Percentiles rank a stretch among this genome's conserved stretches.
Evolutionary conservation across 2,329 filamentous ascomycete species (phyloP).

Genomic region (Pseudomassariella vexata): DNA sequence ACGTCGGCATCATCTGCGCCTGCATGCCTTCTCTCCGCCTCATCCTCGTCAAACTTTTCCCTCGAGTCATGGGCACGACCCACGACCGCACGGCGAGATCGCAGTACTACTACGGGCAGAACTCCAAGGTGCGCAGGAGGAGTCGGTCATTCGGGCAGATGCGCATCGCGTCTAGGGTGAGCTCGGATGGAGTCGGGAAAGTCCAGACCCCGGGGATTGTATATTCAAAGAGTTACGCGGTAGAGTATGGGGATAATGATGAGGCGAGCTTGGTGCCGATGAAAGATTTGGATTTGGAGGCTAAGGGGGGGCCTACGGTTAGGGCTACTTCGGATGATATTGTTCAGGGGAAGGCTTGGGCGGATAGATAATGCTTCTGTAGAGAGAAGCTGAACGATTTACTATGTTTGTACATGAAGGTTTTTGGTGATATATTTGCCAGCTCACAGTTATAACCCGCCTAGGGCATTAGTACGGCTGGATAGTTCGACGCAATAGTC

Average conservation of each 20-base stretch:
- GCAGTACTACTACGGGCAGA: background rate
- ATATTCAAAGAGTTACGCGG: conserved; percentile 1
- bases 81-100: background rate
- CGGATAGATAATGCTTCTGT: no score
- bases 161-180: no score
- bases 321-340: no score
- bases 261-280: conserved; percentile 2
- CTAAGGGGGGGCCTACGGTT: no score
- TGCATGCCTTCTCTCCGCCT: conserved; percentile 5
- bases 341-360: no score
- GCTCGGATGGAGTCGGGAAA: no score
- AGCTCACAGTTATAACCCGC: no score
- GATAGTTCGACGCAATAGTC: no score
- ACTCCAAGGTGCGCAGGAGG: background rate
- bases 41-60: conserved; percentile 11
- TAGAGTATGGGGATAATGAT: conserved; percentile 2
- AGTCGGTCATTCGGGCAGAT: conserved; percentile 3
- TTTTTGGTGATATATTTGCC: no score
- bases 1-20: conserved; percentile 6
- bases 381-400: no score
- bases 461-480: no score
- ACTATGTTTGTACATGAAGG: no score
- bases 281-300: conserved; percentile 2
- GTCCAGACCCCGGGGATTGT: background rate
- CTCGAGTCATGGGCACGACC: conserved; percentile 1